Conservation (phyloP, 805 yeast species). For the Clavispora vitiphila region DNA sequence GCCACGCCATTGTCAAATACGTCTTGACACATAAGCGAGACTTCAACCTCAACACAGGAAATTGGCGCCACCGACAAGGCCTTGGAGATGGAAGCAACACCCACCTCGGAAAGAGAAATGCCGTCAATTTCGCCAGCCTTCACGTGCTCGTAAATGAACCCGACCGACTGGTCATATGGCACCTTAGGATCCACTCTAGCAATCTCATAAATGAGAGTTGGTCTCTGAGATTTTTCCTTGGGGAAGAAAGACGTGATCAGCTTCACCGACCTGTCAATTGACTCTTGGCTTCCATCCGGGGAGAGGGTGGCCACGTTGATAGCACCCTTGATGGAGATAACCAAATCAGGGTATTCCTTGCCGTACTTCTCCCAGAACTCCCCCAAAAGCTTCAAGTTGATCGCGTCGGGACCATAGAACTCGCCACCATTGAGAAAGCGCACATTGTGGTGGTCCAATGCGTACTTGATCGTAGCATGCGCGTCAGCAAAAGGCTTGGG, state of each 20-base stretch:
- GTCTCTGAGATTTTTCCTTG: slow-evolving; percentile 21
- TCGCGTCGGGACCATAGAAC: slow-evolving; percentile 57
- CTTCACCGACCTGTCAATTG: slow-evolving; percentile 45
- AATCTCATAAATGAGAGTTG: slow-evolving; percentile 49
- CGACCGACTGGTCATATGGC: slow-evolving; percentile 56
- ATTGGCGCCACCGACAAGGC: slow-evolving; percentile 57
- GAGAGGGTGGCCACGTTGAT: slow-evolving; percentile 25
- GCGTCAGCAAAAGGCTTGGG: slow-evolving; percentile 54
- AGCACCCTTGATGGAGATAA: slow-evolving; percentile 69
- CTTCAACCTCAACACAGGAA: slow-evolving; percentile 71
- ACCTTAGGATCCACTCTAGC: slow-evolving; percentile 62
- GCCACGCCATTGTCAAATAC: slow-evolving; percentile 60
- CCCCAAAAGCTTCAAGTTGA: slow-evolving; percentile 53
- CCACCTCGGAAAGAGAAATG: slow-evolving; percentile 70
- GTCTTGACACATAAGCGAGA: slow-evolving; percentile 65
- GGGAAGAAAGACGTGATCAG: slow-evolving; percentile 31
- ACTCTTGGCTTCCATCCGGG: slow-evolving; percentile 50
- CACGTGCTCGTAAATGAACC: slow-evolving; percentile 52
- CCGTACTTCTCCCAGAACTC: slow-evolving; percentile 61
- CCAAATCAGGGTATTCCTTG: slow-evolving; percentile 45
- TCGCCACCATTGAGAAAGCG: slow-evolving; percentile 69
- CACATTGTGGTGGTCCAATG: slow-evolving; percentile 43
- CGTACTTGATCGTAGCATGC: slow-evolving; percentile 44
- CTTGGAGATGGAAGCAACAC: slow-evolving; percentile 52
- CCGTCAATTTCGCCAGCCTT: slow-evolving; percentile 64